Base-by-base conservation (phyloP, 306 rosid genomes). In the Prunus campanulata region DNA sequence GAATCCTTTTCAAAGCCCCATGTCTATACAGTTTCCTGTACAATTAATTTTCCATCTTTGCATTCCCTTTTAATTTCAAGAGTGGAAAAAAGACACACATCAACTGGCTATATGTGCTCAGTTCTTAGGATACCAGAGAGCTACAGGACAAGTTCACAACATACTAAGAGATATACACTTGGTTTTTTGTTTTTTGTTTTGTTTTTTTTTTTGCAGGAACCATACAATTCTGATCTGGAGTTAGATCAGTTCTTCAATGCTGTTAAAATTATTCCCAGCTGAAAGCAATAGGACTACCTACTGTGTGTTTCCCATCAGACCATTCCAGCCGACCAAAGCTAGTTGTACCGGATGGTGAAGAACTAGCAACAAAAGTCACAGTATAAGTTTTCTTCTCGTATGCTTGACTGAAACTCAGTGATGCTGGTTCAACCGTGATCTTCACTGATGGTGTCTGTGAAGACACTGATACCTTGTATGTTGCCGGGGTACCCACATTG, bases 271-370 rank as follows among this genome's bases (percentile, higher is more conserved):
- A 95, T 70, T 79, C 78, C 99, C 99, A 95, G 81, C 80, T 87
- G 82, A 92, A 85, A 59, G 98, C 97, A 76, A 95, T 81, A 3
- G 96, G 93, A 81, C 92, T 90, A 1, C 90, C 87, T 18, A 95
- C 93, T 14, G 47, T 68, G 77, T 88, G 99, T 78, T 88, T 91
- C 81, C 97, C 98, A 74, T 91, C 98, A 0, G 96, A 88, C 97
- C 97, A 95, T 80, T 84, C 91, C 81, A 95, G 79, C 69, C 83
- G 86, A 75, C 88, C 92, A 62, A 85, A 95, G 86, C 83, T 78
- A 52, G 68, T 74, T 27, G 97, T 81, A 20, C 91, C 97, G 42
- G 88, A 86, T 47, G 93, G 90, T 89, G 18, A 42, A 60, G 93
- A 77, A 50, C 70, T 44, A 52, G 92, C 74, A 3, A 79, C 78